phyloP scores from a whole-genome alignment of 768 basidiomycete genomes.

The Pleurotus ostreatus region DNA sequence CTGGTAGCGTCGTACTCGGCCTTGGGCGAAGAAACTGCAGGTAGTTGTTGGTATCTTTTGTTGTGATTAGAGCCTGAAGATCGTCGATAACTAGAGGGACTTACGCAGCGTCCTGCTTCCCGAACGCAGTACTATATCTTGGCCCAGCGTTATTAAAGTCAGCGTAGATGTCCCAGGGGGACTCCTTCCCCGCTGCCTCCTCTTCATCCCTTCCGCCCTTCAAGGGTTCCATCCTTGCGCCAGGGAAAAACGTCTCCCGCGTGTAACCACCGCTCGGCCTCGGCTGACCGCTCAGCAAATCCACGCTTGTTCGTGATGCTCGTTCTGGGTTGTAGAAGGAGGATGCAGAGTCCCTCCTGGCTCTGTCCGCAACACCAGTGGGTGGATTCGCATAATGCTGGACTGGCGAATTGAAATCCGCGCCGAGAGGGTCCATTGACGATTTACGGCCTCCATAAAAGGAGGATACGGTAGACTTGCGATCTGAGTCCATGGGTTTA shows the following conservation, averaged over 20 bases:
- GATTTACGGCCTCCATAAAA: slow-evolving; percentile 67
- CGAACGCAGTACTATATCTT: slow-evolving; percentile 65
- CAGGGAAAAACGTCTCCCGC: slow-evolving; percentile 58
- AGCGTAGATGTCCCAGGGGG: slow-evolving; percentile 77
- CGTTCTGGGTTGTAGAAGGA: slow-evolving; percentile 61
- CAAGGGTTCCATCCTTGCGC: slow-evolving; percentile 71
- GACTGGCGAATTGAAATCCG: slow-evolving; percentile 39
- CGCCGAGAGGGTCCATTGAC: slow-evolving; percentile 60
- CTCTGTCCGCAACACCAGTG: slow-evolving; percentile 15
- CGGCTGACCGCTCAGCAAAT: slow-evolving; percentile 37
- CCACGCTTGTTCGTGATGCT: slow-evolving; percentile 42
- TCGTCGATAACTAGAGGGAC: slow-evolving; percentile 18
- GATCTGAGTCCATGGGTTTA: slow-evolving; percentile 64
- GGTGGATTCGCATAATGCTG: slow-evolving; percentile 15
- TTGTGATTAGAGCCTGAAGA: slow-evolving; percentile 9
- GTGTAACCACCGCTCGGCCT: slow-evolving; percentile 68
- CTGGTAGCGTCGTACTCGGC: slow-evolving; percentile 34
- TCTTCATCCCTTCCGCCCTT: slow-evolving; percentile 77
- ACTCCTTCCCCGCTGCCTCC: slow-evolving; percentile 32
- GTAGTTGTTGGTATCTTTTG: slow-evolving; percentile 43
- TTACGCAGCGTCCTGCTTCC: slow-evolving; percentile 43
- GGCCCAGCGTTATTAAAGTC: slow-evolving; percentile 89
- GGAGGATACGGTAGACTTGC: slow-evolving; percentile 76
- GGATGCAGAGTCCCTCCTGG: slow-evolving; percentile 60
- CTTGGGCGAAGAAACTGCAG: slow-evolving; percentile 29